Conservation (phyloP, 75 land plant genomes). For the Picea sitchensis region DNA sequence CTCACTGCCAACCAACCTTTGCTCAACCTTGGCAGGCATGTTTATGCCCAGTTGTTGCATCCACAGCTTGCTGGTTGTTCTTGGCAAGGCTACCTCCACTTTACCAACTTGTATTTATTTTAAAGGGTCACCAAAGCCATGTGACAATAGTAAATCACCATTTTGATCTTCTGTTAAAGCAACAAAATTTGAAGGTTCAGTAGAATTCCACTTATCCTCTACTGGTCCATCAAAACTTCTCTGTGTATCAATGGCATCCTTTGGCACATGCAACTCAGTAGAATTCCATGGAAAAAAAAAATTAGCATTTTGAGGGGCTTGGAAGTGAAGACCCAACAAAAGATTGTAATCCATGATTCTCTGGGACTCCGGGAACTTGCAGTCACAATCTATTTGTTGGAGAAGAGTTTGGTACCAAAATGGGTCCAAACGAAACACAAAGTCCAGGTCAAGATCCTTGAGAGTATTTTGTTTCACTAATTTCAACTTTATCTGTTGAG, state of each 20-base stretch:
- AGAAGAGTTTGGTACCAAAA: no score
- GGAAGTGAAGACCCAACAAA: constrained; percentile 74
- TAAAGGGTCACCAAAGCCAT: background rate
- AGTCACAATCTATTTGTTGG: no score
- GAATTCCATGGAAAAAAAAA: background rate
- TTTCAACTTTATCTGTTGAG: no score
- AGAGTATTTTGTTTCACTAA: no score
- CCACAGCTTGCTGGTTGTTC: constrained; percentile 16
- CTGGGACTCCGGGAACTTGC: no score
- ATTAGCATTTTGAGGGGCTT: constrained; percentile 20
- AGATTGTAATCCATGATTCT: constrained; percentile 52
- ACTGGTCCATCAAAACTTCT: background rate
- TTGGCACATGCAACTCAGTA: background rate
- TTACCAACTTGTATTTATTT: background rate
- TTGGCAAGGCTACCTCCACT: background rate
- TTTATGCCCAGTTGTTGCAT: constrained; percentile 10
- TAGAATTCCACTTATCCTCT: background rate
- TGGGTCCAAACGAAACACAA: background rate
- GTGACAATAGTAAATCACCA: background rate
- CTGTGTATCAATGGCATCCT: background rate
- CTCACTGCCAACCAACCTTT: constrained; percentile 21
- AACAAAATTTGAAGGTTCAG: background rate
- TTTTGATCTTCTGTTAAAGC: background rate
- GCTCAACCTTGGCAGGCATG: constrained; percentile 76
- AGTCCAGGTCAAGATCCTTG: no score